phyloP scores from a whole-genome alignment of 495 filamentous ascomycete species.

The Apiosordaria backusii region DNA sequence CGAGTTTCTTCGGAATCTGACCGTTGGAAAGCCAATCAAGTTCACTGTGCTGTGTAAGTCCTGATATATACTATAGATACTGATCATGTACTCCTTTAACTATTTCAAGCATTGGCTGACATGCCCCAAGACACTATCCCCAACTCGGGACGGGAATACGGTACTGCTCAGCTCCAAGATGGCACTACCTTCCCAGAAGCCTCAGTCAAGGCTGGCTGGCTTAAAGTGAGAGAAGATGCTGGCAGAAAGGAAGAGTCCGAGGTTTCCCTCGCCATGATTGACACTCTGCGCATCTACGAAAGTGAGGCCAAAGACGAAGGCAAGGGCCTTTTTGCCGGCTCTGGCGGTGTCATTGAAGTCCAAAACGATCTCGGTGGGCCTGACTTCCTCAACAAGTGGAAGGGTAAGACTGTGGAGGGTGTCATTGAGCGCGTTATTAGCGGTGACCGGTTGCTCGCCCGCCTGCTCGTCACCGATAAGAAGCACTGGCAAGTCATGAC shows the following conservation, averaged over 20 bases:
- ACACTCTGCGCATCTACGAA: constrained; percentile 74
- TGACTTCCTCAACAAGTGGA: constrained; percentile 72
- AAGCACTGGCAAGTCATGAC: constrained; percentile 79
- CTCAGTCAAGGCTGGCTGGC: constrained; percentile 79
- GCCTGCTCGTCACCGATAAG: constrained; percentile 69
- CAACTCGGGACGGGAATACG: constrained; percentile 83
- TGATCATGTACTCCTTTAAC: background rate
- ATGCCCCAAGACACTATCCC: constrained; percentile 63
- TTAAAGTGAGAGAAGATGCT: constrained; percentile 87
- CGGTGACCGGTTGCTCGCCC: constrained; percentile 84
- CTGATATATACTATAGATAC: background rate
- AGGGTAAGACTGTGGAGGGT: constrained; percentile 71
- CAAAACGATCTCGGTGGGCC: constrained; percentile 72
- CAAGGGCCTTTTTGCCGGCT: constrained; percentile 72
- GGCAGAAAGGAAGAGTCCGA: constrained; percentile 81
- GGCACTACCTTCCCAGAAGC: constrained; percentile 75
- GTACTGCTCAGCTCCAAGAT: constrained; percentile 66
- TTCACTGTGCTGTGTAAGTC: constrained; percentile 63
- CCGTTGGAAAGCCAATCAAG: constrained; percentile 82
- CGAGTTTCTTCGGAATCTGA: constrained; percentile 77
- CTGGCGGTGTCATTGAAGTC: constrained; percentile 62
- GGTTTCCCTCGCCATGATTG: constrained; percentile 63
- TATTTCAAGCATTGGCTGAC: background rate
- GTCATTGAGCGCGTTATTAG: constrained; percentile 81
- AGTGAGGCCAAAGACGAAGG: constrained; percentile 69